Conservation (phyloP, 805 yeast species). For the Yarrowia sp. region DNA sequence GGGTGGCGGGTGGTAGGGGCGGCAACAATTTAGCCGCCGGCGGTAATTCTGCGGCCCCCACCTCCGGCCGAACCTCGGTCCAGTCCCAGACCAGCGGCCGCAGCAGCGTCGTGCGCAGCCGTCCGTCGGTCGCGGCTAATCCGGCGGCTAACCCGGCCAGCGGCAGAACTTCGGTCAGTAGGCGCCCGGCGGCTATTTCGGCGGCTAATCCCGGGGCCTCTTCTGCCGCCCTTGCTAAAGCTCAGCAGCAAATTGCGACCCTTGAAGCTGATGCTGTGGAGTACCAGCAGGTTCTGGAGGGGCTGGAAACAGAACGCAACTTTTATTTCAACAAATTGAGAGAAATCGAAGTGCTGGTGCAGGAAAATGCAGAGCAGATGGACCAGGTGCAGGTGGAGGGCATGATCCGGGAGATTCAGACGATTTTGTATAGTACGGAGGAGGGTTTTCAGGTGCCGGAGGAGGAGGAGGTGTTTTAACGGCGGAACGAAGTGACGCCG, state of each 20-base stretch:
- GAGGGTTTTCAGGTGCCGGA: constrained; percentile 80
- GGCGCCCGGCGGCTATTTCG: background rate
- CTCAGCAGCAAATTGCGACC: constrained; percentile 53
- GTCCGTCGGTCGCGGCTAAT: background rate
- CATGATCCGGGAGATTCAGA: constrained; percentile 69
- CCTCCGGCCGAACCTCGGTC: background rate
- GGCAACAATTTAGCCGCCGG: no score
- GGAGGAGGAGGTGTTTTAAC: constrained; percentile 44
- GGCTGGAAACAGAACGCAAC: constrained; percentile 78
- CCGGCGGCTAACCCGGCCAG: no score
- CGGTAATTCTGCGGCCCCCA: background rate
- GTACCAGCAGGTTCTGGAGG: constrained; percentile 64
- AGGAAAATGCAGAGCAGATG: constrained; percentile 62
- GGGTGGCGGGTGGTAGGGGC: no score
- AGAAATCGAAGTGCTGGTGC: constrained; percentile 83
- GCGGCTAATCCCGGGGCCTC: background rate
- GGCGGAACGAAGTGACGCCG: background rate
- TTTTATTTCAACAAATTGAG: constrained; percentile 89
- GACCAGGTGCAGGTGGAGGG: constrained; percentile 44
- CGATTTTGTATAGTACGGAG: constrained; percentile 77
- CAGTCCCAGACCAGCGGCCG: constrained; percentile 10
- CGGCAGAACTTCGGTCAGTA: background rate
- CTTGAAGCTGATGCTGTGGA: constrained; percentile 63
- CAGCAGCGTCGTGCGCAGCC: background rate
- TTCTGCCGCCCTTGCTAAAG: constrained; percentile 51